Base-by-base conservation (phyloP, 2,329 filamentous ascomycete species). In the Fusarium sp. region DNA sequence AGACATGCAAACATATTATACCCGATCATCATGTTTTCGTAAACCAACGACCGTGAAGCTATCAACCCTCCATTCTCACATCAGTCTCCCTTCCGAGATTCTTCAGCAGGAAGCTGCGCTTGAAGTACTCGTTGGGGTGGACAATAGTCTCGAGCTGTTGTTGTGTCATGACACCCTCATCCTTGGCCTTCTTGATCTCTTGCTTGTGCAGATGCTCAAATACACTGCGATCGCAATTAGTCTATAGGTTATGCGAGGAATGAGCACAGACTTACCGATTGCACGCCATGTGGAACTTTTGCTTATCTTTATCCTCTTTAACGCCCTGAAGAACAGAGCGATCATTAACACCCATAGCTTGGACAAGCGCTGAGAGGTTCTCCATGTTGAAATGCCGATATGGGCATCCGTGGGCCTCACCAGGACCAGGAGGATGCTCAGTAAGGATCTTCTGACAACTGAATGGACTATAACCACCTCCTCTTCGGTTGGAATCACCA, bases 111-210 rank as follows among this genome's bases (percentile, higher is more conserved):
- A 94, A 98, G 80, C 94, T 97, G 62, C 95, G 88, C 86, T 97
- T 98, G 83, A 98, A 99, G 83, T 98, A 99, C 73, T 95, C 95
- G 80, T 99, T 99, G 16, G 96, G 96, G 82, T 99, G 96, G 27
- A 97, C 91, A 79, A 99, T 97, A 0, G 95, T 98, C 82, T 98
- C 95, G 45, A 97, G 86, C 80, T 97, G 93, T 21, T 90, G 90
- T 11, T 91, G 84, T 18, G 87, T 90, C 90, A 92, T 92, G 57
- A 91, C 85, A 10, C 89, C 87, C 55, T 94, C 91, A 45, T 95
- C 93, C 82, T 92, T 93, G 69, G 92, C 93, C 78, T 88, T 90
- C 79, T 90, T 92, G 65, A 96, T 89, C 80, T 95, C 92, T 23
- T 86, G 85, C 79, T 93, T 95, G 82, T 99, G 95, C 23, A 92